Evolutionary conservation across 345 rosid genomes (phyloP), one percentile per base, ranked within the genome.

Genomic region (Hypericum perforatum): DNA sequence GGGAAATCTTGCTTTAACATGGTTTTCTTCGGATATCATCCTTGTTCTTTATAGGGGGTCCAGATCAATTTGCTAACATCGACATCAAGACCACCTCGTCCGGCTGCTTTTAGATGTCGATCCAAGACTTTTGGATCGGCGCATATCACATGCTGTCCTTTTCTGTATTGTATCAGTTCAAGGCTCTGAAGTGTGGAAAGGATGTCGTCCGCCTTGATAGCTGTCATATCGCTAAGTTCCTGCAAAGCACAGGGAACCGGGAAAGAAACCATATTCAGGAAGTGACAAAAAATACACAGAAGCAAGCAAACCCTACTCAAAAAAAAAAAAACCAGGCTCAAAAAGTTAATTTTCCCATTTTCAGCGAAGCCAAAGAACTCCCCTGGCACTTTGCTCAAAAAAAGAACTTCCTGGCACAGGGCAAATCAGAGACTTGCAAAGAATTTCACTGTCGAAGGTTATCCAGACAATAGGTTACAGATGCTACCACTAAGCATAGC

Each of bases 151-250:
- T 94, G 97, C 66, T 94, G 99, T 53, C 99, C 99, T 69, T 94
- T 94, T 57, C 99, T 79, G 78, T 94, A 94, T 56, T 94, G 99
- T 62, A 94, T 94, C 67, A 94, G 62, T 53, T 94, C 99, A 58
- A 94, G 78, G 76, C 89, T 86, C 78, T 94, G 99, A 50, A 94
- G 89, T 37, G 99, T 94, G 58, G 72, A 76, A 66, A 94, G 63
- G 14, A 94, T 89, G 72, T 94, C 99, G 63, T 94, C 99, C 3
- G 95, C 97, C 67, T 84, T 85, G 41, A 92, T 92, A 13, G 97
- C 99, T 0, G 99, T 89, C 99, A 89, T 94, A 80, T 94, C 99
- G 12, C 99, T 89, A 39, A 94, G 91, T 75, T 94, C 99, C 97
- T 89, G 78, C 57, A 43, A 10, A 41, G 15, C 32, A 22, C 32